phyloP scores from a whole-genome alignment of 306 rosid species.

The Prunus padus region DNA sequence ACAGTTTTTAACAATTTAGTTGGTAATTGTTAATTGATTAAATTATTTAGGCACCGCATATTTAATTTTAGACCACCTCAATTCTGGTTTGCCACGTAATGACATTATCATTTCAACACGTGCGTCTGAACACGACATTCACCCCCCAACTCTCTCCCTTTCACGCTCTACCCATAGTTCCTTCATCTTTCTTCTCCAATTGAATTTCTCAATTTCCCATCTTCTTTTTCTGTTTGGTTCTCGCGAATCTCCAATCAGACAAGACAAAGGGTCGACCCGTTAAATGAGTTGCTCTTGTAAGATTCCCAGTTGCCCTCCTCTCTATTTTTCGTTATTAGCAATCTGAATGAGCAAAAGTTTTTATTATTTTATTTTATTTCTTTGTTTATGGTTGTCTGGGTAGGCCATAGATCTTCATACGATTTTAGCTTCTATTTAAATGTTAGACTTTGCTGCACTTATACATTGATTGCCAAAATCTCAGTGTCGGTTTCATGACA shows the following conservation, averaged over 20 bases:
- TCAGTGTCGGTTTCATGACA: background rate
- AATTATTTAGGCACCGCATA: background rate
- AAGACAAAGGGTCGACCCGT: conserved; percentile 11
- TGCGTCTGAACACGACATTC: conserved; percentile 31
- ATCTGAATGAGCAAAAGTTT: conserved; percentile 1
- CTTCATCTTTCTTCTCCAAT: background rate
- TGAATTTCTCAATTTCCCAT: background rate
- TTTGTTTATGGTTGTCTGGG: conserved; percentile 19
- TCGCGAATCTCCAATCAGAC: conserved; percentile 18
- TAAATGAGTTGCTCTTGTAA: background rate
- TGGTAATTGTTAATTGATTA: background rate
- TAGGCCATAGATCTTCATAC: conserved; percentile 40
- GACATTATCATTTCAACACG: conserved; percentile 18
- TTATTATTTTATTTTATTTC: background rate
- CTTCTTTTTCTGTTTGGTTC: conserved; percentile 19
- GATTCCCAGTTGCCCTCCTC: conserved; percentile 14
- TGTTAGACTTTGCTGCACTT: conserved; percentile 8
- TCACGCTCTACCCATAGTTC: background rate
- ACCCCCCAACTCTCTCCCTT: conserved; percentile 1
- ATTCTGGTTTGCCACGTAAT: conserved; percentile 19
- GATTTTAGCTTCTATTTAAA: conserved; percentile 10
- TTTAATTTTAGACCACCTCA: conserved; percentile 5
- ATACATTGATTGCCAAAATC: background rate
- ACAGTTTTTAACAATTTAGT: background rate
- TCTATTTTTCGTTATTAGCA: conserved; percentile 12